Evolutionary conservation across 371 early-diverging fungal genomes (phyloP).

Genomic region (Catenaria anguillulae): DNA sequence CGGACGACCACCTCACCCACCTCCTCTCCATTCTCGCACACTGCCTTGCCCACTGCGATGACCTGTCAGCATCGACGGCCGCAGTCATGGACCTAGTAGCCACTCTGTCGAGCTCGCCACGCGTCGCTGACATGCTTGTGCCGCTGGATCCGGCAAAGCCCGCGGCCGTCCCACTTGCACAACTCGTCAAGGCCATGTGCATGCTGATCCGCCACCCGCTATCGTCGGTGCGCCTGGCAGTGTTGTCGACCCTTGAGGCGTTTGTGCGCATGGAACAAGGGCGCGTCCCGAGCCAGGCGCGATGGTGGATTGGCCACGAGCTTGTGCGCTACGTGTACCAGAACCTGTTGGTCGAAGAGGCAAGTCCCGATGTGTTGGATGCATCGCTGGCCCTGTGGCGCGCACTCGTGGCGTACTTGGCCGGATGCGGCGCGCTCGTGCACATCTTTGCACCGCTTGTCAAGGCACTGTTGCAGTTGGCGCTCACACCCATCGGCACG

Average conservation of each 20-base stretch:
- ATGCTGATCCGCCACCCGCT: slow-evolving; percentile 91
- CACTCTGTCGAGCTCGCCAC: slow-evolving; percentile 50
- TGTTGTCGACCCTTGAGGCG: slow-evolving; percentile 59
- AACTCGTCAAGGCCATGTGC: too few relatives aligned
- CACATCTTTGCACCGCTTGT: slow-evolving; percentile 1
- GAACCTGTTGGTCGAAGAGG: slow-evolving; percentile 79
- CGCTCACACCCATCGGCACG: too few relatives aligned
- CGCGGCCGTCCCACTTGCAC: too few relatives aligned
- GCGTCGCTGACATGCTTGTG: slow-evolving; percentile 41
- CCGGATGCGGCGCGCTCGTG: neutral
- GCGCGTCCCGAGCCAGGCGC: slow-evolving; percentile 9
- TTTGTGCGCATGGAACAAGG: slow-evolving; percentile 46
- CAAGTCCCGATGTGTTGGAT: slow-evolving; percentile 27
- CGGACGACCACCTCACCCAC: slow-evolving; percentile 40
- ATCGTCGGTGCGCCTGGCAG: slow-evolving; percentile 68
- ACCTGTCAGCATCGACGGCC: slow-evolving; percentile 80
- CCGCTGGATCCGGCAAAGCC: neutral
- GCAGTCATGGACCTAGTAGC: slow-evolving; percentile 87
- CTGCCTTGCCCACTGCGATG: slow-evolving; percentile 58
- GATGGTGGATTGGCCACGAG: slow-evolving; percentile 56
- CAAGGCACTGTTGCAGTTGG: slow-evolving; percentile 24
- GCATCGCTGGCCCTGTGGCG: slow-evolving; percentile 57
- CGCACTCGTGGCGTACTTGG: slow-evolving; percentile 25
- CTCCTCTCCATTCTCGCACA: slow-evolving; percentile 73
- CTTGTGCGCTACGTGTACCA: slow-evolving; percentile 69